Evolutionary conservation across 2,329 filamentous ascomycete genomes (phyloP).

Genomic region (Sphaceloma murrayae): DNA sequence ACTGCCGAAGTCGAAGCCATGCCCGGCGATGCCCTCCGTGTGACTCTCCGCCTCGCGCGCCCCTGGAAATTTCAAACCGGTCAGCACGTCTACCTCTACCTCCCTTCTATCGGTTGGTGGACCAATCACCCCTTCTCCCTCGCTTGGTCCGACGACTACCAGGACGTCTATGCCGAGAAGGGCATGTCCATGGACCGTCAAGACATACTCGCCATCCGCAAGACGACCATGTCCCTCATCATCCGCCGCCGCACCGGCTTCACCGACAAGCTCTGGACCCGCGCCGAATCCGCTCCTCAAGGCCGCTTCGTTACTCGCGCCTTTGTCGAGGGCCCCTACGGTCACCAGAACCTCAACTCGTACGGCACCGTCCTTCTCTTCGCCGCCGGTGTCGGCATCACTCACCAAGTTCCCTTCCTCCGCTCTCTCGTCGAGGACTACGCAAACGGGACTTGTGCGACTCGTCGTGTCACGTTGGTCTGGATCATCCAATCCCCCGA

Average conservation of each 20-base stretch:
- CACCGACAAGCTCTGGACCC: constrained; percentile 70
- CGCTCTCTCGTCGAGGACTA: constrained; percentile 51
- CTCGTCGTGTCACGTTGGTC: constrained; percentile 69
- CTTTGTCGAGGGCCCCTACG: constrained; percentile 81
- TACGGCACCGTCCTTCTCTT: constrained; percentile 89
- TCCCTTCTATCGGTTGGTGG: constrained; percentile 61
- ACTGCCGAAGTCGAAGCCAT: constrained; percentile 63
- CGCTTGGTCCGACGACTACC: constrained; percentile 62
- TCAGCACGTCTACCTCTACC: constrained; percentile 71
- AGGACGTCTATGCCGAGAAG: constrained; percentile 34
- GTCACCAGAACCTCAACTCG: constrained; percentile 70
- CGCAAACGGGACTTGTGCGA: constrained; percentile 64
- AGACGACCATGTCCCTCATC: constrained; percentile 62
- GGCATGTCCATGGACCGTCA: constrained; percentile 40
- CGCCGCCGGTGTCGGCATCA: constrained; percentile 88
- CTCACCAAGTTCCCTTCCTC: constrained; percentile 84
- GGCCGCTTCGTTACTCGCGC: constrained; percentile 55
- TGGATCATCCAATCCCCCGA: constrained; percentile 91
- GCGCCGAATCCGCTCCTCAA: constrained; percentile 47
- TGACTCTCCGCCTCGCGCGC: constrained; percentile 64
- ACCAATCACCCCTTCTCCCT: constrained; percentile 73
- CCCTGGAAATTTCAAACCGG: constrained; percentile 69
- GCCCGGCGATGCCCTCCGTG: constrained; percentile 62
- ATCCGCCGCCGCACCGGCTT: constrained; percentile 82
- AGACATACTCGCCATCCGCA: constrained; percentile 42